Conservation (phyloP, 345 rosid genomes). For the Eucalyptus coolabah region DNA sequence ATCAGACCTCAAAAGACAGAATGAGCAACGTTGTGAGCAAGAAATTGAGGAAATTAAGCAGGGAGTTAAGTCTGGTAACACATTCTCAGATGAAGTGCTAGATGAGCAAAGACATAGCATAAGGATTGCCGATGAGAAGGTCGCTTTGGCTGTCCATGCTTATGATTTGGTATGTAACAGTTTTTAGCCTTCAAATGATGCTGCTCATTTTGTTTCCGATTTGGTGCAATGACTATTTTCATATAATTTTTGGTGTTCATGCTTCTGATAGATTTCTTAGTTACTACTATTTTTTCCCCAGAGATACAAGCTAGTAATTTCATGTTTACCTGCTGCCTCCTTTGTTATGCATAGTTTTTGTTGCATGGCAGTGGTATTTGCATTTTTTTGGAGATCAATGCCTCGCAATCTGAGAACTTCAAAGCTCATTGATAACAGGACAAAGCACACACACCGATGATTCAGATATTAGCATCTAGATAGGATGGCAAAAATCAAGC, state of each 20-base stretch:
- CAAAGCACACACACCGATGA: not conserved
- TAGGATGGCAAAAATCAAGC: not conserved
- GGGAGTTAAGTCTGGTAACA: constrained; percentile 45
- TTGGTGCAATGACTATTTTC: not conserved
- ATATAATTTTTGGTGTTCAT: not conserved
- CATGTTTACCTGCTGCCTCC: not conserved
- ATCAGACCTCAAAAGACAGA: constrained; percentile 68
- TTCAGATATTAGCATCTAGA: not conserved
- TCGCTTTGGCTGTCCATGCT: constrained; percentile 78
- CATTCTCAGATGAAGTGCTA: constrained; percentile 80
- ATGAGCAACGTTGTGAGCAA: constrained; percentile 76
- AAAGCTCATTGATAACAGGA: not conserved
- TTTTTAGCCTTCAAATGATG: not conserved
- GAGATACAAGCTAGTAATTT: not conserved
- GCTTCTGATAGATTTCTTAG: not conserved
- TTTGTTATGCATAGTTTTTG: not conserved
- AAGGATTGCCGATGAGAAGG: constrained; percentile 94
- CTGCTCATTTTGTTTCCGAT: not conserved
- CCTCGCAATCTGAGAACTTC: not conserved
- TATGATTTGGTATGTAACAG: constrained; percentile 69
- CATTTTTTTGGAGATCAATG: not conserved
- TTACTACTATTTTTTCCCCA: not conserved
- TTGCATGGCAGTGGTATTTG: not conserved
- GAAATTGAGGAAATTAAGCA: constrained; percentile 79
- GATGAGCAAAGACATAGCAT: constrained; percentile 94